Evolutionary conservation across 805 yeast genomes (phyloP).

Genomic region (Saccharomycopsis sp.): DNA sequence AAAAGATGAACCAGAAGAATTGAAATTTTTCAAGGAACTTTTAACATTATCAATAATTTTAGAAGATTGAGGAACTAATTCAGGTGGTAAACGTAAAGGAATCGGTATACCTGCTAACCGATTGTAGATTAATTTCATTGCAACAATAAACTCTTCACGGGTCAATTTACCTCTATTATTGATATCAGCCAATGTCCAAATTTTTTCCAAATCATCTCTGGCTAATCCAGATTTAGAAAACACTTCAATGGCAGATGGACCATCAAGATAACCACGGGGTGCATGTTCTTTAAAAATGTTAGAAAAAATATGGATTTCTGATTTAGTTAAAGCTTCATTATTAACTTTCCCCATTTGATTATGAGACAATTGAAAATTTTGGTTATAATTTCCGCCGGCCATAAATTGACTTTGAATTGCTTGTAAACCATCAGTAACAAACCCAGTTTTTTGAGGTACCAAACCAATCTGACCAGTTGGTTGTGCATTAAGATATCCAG

Average conservation of each 20-base stretch:
- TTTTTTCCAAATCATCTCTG: slow-evolving; percentile 75
- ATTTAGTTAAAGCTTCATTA: slow-evolving; percentile 70
- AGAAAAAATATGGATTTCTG: slow-evolving; percentile 47
- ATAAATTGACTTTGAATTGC: slow-evolving; percentile 19
- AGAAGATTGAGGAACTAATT: slow-evolving; percentile 79
- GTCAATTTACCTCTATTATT: slow-evolving; percentile 75
- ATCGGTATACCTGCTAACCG: slow-evolving; percentile 80
- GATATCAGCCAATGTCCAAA: slow-evolving; percentile 84
- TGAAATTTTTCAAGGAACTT: slow-evolving; percentile 32
- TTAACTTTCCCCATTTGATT: slow-evolving; percentile 28
- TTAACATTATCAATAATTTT: slow-evolving; percentile 67
- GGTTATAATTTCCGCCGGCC: slow-evolving; percentile 20
- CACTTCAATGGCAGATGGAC: slow-evolving; percentile 72
- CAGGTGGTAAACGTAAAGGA: slow-evolving; percentile 77
- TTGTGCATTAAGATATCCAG: slow-evolving; percentile 21
- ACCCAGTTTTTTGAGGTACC: slow-evolving; percentile 62
- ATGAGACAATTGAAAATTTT: slow-evolving; percentile 24
- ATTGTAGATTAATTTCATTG: slow-evolving; percentile 94
- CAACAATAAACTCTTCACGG: slow-evolving; percentile 87
- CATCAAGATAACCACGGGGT: slow-evolving; percentile 61
- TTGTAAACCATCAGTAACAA: slow-evolving; percentile 34
- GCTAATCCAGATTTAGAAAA: slow-evolving; percentile 86
- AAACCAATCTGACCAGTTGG: slow-evolving; percentile 26
- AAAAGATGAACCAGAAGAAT: background rate
- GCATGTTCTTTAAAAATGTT: slow-evolving; percentile 51